Conservation (phyloP, 345 rosid species). For the Citrus inodora region DNA sequence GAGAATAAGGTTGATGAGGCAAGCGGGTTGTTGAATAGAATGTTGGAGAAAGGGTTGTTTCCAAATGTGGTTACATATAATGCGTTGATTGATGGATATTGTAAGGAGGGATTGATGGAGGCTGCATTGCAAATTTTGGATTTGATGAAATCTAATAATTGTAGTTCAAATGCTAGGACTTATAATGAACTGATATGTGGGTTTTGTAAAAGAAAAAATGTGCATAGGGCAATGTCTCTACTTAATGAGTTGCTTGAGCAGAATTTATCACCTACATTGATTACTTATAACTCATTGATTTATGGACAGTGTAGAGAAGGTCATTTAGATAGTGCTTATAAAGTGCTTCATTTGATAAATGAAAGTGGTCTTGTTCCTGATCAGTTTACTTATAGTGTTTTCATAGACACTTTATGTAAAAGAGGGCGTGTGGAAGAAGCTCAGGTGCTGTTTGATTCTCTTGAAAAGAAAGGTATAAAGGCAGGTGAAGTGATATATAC, state of each 20-base stretch:
- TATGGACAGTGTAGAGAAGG: constrained; percentile 74
- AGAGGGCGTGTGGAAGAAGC: constrained; percentile 71
- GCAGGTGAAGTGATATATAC: constrained; percentile 83
- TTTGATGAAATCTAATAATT: constrained; percentile 58
- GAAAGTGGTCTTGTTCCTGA: constrained; percentile 65
- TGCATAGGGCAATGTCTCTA: constrained; percentile 80
- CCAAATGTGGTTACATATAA: constrained; percentile 78
- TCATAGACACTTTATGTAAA: constrained; percentile 72
- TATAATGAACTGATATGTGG: constrained; percentile 79
- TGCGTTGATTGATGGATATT: constrained; percentile 78
- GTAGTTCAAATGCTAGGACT: constrained; percentile 69
- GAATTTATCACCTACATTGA: constrained; percentile 45
- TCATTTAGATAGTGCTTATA: constrained; percentile 64
- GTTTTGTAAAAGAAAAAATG: constrained; percentile 57
- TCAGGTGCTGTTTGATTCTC: constrained; percentile 54
- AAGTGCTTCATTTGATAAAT: constrained; percentile 62
- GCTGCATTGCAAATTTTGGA: constrained; percentile 61
- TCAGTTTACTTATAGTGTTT: constrained; percentile 61
- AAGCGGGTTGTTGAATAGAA: constrained; percentile 45
- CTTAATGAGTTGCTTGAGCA: constrained; percentile 53
- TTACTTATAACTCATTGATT: constrained; percentile 75
- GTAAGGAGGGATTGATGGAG: constrained; percentile 61
- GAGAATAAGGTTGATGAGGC: constrained; percentile 59
- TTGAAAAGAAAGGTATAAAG: constrained; percentile 57
- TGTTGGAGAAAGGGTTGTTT: constrained; percentile 56